Conservation (phyloP, 1,284 basidiomycete species). For the Phylloporus gajari region DNA sequence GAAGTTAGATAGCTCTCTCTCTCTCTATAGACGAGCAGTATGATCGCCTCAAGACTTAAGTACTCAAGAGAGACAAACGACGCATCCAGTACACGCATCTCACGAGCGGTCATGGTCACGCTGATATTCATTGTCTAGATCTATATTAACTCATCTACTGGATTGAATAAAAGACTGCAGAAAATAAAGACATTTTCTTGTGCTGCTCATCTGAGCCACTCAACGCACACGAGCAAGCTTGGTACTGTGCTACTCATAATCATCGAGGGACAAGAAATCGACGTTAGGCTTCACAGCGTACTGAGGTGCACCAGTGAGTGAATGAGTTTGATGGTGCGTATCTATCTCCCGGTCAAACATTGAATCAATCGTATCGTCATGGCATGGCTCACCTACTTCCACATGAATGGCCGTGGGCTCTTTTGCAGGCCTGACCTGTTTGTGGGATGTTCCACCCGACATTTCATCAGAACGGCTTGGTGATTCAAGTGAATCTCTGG, state of each 20-base stretch:
- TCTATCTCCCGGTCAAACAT: conserved; percentile 42
- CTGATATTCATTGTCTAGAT: background rate
- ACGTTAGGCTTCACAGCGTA: conserved; percentile 37
- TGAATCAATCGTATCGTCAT: conserved; percentile 2
- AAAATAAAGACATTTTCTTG: conserved; percentile 26
- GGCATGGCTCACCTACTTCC: conserved; percentile 37
- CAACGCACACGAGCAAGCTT: conserved; percentile 32
- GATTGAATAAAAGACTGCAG: conserved; percentile 12
- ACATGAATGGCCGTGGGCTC: conserved; percentile 47
- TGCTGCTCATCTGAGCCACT: conserved; percentile 6
- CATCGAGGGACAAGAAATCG: conserved; percentile 42
- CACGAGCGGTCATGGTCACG: conserved; percentile 40
- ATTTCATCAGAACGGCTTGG: conserved; percentile 43
- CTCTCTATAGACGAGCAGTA: conserved; percentile 83
- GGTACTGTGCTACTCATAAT: conserved; percentile 25
- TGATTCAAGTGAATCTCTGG: conserved; percentile 12
- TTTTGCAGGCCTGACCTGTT: conserved; percentile 21
- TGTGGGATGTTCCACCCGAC: conserved; percentile 36
- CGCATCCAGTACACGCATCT: conserved; percentile 40
- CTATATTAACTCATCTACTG: background rate
- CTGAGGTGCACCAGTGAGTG: conserved; percentile 36
- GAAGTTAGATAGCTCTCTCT: conserved; percentile 77
- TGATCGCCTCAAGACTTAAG: conserved; percentile 50
- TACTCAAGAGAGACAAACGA: conserved; percentile 40
- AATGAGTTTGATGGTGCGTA: conserved; percentile 46